Percentiles rank a stretch among this genome's conserved stretches.
These are phyloP conservation scores for Penicillium atrosanguineum DNA, from an alignment of 495 filamentous ascomycete species.

Conservation along the genomic window DNA sequence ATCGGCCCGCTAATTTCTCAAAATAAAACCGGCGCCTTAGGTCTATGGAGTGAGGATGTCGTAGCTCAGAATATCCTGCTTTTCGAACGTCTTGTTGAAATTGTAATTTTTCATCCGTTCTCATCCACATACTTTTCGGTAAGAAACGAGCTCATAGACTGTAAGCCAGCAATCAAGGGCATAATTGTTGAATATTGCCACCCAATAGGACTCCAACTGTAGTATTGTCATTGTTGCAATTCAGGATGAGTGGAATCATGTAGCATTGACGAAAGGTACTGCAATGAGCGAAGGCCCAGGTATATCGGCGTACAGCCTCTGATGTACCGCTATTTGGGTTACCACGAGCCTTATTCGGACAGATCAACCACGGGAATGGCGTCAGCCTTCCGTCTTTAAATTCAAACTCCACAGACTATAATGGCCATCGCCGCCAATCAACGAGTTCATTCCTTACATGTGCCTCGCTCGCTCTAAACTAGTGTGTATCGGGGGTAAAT, in stretches of 20 bases:
- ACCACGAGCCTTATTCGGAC: neutral
- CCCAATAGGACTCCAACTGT: neutral
- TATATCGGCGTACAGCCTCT: too few relatives aligned
- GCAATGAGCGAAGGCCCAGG: neutral
- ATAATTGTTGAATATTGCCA: neutral
- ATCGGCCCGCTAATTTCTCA: neutral
- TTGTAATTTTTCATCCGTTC: neutral
- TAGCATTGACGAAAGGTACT: neutral
- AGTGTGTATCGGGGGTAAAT: neutral
- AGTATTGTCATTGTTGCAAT: neutral
- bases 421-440: neutral
- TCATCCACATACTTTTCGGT: neutral
- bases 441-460: neutral
- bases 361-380: neutral
- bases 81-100: neutral
- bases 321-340: too few relatives aligned
- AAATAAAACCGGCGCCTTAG: neutral
- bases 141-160: neutral
- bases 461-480: neutral
- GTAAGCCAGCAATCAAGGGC: neutral
- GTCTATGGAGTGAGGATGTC: neutral
- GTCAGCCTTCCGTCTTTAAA: neutral
- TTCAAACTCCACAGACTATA: neutral
- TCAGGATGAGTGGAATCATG: neutral
- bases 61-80: neutral